Conservation (phyloP, 345 rosid species). For the Pistacia vera region DNA sequence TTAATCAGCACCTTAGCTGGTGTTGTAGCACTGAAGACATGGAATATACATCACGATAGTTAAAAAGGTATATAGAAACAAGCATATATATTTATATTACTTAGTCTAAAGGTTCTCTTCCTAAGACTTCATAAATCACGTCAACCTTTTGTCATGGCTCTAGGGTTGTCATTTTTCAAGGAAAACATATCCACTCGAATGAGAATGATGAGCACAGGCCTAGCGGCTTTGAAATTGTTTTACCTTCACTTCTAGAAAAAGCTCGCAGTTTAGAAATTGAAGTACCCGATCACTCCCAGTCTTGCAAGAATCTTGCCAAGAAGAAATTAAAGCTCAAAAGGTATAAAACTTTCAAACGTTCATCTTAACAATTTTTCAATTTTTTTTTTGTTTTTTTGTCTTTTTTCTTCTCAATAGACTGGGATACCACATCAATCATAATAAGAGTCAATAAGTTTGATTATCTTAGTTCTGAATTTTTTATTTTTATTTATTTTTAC, state of each 20-base stretch:
- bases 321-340: conserved; percentile 76
- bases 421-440: too few species aligned
- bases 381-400: not conserved
- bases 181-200: conserved; percentile 60
- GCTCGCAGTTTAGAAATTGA: conserved; percentile 62
- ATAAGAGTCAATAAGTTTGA: not conserved
- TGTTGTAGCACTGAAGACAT: conserved; percentile 71
- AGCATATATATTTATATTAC: not conserved
- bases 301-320: conserved; percentile 50
- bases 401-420: too few species aligned
- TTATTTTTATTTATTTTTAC: too few species aligned
- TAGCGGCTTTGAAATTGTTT: conserved; percentile 92
- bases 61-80: conserved; percentile 50
- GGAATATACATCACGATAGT: conserved; percentile 72
- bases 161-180: conserved; percentile 67
- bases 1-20: conserved; percentile 85
- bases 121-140: too few species aligned
- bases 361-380: not conserved
- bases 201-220: conserved; percentile 90
- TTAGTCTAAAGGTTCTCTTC: too few species aligned
- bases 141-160: not conserved
- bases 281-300: conserved; percentile 59
- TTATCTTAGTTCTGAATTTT: too few species aligned
- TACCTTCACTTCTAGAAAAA: conserved; percentile 74
- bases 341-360: conserved; percentile 39